Conservation (phyloP, 1,284 basidiomycete genomes). For the Apiotrichum veenhuisii region DNA sequence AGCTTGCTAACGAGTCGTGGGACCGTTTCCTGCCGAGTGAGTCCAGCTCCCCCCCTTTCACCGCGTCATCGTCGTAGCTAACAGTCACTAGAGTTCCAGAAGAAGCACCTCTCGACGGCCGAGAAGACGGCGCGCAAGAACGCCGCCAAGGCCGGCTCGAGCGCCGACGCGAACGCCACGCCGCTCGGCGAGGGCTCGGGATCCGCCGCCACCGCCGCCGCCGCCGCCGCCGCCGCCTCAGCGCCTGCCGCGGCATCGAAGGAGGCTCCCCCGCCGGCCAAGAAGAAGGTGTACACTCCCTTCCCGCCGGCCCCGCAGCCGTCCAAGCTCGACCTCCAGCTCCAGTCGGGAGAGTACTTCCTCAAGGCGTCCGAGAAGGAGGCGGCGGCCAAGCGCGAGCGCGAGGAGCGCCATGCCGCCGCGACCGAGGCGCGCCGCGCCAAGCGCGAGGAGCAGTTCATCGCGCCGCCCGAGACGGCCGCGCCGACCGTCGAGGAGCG, state of each 20-base stretch:
- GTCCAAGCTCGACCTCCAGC: constrained; percentile 90
- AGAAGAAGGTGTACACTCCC: constrained; percentile 94
- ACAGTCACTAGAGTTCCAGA: constrained; percentile 68
- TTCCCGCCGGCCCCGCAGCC: constrained; percentile 95
- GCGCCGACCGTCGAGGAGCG: constrained; percentile 74
- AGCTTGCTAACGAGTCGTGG: constrained; percentile 91
- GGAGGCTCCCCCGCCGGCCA: constrained; percentile 28
- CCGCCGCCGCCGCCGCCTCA: constrained; percentile 8
- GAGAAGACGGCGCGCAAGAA: constrained; percentile 88
- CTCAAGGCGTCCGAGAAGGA: constrained; percentile 66
- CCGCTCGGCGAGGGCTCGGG: constrained; percentile 19
- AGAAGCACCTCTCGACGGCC: constrained; percentile 82
- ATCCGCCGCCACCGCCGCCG: background rate
- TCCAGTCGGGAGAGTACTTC: constrained; percentile 97
- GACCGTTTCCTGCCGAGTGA: constrained; percentile 86
- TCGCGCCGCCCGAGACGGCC: constrained; percentile 70
- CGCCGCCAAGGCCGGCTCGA: constrained; percentile 50
- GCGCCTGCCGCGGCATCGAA: constrained; percentile 1
- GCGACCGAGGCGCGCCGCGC: constrained; percentile 63
- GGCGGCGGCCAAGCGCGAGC: constrained; percentile 38
- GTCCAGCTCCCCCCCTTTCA: constrained; percentile 10
- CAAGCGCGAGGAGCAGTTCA: constrained; percentile 75
- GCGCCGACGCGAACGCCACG: constrained; percentile 18
- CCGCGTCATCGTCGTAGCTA: background rate
- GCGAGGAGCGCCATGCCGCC: constrained; percentile 65